Evolutionary conservation across 2,329 filamentous ascomycete species (phyloP).

Genomic region (Colletotrichum australisinense): DNA sequence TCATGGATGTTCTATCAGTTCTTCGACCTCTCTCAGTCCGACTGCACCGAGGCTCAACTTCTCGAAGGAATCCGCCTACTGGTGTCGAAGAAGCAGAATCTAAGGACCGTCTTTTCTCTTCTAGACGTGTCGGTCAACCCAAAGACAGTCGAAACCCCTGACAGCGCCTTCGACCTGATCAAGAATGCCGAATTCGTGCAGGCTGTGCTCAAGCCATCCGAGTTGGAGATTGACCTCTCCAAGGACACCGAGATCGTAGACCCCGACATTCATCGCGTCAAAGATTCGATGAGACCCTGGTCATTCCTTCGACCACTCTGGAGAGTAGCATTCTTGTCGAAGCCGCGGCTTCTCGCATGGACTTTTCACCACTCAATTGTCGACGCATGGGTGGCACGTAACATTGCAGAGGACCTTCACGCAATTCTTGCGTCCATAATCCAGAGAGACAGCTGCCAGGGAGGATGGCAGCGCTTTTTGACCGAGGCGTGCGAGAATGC

Average conservation of each 20-base stretch:
- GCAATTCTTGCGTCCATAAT: slow-evolving; percentile 1
- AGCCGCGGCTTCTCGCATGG: neutral
- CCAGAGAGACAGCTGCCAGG: neutral
- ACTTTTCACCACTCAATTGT: slow-evolving; percentile 1
- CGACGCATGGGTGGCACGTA: neutral
- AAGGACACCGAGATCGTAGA: neutral
- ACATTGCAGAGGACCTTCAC: slow-evolving; percentile 10
- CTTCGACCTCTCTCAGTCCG: neutral
- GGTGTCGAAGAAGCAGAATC: neutral
- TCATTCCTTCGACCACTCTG: slow-evolving; percentile 1
- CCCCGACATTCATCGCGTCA: neutral
- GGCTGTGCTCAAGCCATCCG: neutral
- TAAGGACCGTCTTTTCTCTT: neutral
- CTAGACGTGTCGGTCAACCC: neutral
- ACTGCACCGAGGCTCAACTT: neutral
- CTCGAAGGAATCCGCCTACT: neutral
- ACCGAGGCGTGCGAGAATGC: neutral
- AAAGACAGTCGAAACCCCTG: neutral
- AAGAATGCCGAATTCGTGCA: neutral
- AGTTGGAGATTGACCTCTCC: neutral
- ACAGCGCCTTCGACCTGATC: slow-evolving; percentile 4
- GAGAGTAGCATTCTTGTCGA: slow-evolving; percentile 1
- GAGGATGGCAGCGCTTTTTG: neutral
- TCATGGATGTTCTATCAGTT: slow-evolving; percentile 1
- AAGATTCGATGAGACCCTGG: neutral